These are phyloP conservation scores for Herpetospermum pedunculosum DNA, from an alignment of 306 rosid species.

Conservation along the genomic window DNA sequence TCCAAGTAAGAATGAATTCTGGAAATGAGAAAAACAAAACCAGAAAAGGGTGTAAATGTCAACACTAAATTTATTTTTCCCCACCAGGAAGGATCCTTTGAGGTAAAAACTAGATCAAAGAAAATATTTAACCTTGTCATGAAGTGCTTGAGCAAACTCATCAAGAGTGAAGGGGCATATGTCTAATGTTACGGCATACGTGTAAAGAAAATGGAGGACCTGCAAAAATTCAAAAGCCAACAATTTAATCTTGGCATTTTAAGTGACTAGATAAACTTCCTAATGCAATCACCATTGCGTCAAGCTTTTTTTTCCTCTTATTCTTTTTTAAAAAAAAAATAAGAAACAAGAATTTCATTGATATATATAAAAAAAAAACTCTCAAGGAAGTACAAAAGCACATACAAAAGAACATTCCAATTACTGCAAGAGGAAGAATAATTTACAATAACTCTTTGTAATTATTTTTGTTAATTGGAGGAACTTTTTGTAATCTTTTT, in stretches of 20 bases:
- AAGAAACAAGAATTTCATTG: neutral
- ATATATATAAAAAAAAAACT: neutral
- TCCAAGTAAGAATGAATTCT: conserved; percentile 84
- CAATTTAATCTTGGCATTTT: neutral
- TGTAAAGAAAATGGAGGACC: conserved; percentile 89
- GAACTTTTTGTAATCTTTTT: neutral
- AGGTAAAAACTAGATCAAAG: conserved; percentile 15
- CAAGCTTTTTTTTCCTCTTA: neutral
- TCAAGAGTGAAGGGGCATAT: conserved; percentile 82
- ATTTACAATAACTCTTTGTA: neutral
- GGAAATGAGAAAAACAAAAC: conserved; percentile 12
- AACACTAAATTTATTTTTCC: neutral
- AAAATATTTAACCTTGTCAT: conserved; percentile 63
- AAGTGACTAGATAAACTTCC: neutral
- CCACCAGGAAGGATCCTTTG: neutral
- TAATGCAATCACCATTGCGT: neutral
- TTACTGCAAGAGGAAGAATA: neutral
- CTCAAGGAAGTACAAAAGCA: neutral
- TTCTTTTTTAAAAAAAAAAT: neutral
- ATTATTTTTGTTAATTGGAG: neutral
- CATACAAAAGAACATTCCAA: too few relatives aligned
- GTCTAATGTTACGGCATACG: conserved; percentile 48
- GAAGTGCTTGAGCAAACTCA: conserved; percentile 87
- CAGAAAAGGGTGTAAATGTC: conserved; percentile 1
- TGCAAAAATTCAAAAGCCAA: conserved; percentile 17